Evolutionary conservation across 148 eudicot genomes (phyloP).

Genomic region (Chenopodium suecicum): DNA sequence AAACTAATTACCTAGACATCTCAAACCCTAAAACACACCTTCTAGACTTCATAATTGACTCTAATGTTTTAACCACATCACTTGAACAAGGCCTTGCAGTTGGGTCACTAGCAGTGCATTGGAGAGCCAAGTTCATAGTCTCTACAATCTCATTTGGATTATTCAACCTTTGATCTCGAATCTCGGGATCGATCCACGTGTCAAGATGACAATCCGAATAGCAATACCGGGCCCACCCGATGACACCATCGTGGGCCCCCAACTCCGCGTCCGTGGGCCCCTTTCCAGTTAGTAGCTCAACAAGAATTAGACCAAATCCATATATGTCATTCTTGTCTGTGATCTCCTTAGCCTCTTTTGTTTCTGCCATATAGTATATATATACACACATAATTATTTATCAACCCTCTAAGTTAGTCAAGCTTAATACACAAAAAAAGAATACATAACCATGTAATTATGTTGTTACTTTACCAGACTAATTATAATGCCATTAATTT

Average conservation of each 20-base stretch:
- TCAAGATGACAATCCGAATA: constrained; percentile 85
- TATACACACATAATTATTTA: neutral
- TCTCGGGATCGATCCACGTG: constrained; percentile 61
- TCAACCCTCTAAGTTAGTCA: constrained; percentile 2
- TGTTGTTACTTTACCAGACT: constrained; percentile 30
- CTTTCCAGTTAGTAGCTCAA: constrained; percentile 70
- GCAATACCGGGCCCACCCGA: constrained; percentile 77
- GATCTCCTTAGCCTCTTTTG: constrained; percentile 44
- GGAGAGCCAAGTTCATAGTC: constrained; percentile 70
- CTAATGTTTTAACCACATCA: constrained; percentile 55
- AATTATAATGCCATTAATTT: neutral
- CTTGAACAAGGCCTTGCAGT: constrained; percentile 54
- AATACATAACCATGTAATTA: constrained; percentile 10
- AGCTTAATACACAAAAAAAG: neutral
- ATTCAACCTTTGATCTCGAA: constrained; percentile 26
- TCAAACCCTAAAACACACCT: constrained; percentile 45
- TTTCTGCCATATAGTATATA: constrained; percentile 37
- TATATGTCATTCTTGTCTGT: constrained; percentile 72
- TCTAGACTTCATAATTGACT: constrained; percentile 35
- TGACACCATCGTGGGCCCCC: constrained; percentile 48
- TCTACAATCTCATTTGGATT: constrained; percentile 56
- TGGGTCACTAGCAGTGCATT: constrained; percentile 67
- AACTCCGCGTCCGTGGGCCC: constrained; percentile 46
- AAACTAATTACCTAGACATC: constrained; percentile 27
- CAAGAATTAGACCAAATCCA: constrained; percentile 66